Percentiles rank a stretch among this genome's conserved stretches.
Evolutionary conservation across 2,329 filamentous ascomycete genomes (phyloP).

Genomic region (Colletotrichum sp.): DNA sequence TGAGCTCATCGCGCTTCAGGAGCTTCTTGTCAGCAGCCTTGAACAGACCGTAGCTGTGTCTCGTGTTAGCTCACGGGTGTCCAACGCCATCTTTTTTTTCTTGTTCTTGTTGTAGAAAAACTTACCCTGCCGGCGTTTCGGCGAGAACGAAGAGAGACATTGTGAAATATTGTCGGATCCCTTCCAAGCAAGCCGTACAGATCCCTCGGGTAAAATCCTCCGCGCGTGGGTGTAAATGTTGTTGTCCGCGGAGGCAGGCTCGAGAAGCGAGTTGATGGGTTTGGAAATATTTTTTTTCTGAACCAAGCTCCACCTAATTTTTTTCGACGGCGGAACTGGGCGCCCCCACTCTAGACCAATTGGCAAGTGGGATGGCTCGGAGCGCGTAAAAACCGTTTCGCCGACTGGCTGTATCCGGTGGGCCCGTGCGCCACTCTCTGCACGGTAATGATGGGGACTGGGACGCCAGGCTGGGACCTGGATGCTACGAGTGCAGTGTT

Average conservation of each 20-base stretch:
- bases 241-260: slow-evolving; percentile 37
- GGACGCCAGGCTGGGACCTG: slow-evolving; percentile 7
- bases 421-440: background rate
- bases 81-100: background rate
- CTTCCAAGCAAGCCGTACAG: slow-evolving; percentile 19
- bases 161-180: slow-evolving; percentile 35
- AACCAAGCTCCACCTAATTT: slow-evolving; percentile 44
- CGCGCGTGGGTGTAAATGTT: slow-evolving; percentile 40
- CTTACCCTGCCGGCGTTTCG: slow-evolving; percentile 85
- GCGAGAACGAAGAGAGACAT: slow-evolving; percentile 94
- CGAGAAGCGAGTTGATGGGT: slow-evolving; percentile 26
- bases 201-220: slow-evolving; percentile 30
- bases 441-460: slow-evolving; percentile 4
- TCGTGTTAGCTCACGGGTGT: background rate
- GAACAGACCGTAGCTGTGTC: slow-evolving; percentile 87
- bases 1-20: slow-evolving; percentile 83
- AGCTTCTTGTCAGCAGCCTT: slow-evolving; percentile 99
- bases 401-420: background rate
- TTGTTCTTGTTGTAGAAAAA: slow-evolving; percentile 24
- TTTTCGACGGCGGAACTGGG: slow-evolving; percentile 32
- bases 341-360: slow-evolving; percentile 14
- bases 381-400: slow-evolving; percentile 17
- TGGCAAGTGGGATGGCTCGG: slow-evolving; percentile 21
- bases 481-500: slow-evolving; percentile 9
- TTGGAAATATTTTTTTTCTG: slow-evolving; percentile 46